Evolutionary conservation across 1,139 yeast genomes (phyloP).

Genomic region (Hyphopichia pseudoburtonii): DNA sequence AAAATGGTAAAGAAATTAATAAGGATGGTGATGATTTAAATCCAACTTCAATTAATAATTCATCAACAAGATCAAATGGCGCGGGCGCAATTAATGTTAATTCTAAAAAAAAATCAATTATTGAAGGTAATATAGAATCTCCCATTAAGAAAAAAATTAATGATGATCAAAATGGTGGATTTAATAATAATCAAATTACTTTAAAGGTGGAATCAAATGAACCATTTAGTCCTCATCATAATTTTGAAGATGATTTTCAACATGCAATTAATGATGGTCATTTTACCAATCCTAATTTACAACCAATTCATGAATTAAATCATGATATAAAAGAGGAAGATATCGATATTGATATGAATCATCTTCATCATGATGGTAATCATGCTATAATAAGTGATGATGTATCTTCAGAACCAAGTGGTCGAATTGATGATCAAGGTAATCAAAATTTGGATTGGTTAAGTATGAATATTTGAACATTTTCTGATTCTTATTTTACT

Average conservation of each 20-base stretch:
- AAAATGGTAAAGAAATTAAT: not conserved
- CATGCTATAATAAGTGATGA: not conserved
- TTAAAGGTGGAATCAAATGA: not conserved
- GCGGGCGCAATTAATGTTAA: not conserved
- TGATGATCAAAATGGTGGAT: not conserved
- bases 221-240: too few relatives aligned
- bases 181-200: not conserved
- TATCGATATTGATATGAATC: conserved; percentile 1
- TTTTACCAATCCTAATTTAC: not conserved
- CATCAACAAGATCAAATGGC: too few relatives aligned
- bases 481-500: not conserved
- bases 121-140: too few relatives aligned
- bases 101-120: not conserved
- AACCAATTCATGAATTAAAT: conserved; percentile 18
- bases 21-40: conserved; percentile 41
- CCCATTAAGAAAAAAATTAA: not conserved
- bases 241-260: too few relatives aligned
- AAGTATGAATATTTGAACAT: conserved; percentile 30
- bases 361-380: not conserved
- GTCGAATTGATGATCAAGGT: not conserved
- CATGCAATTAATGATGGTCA: not conserved
- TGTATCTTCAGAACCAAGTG: not conserved
- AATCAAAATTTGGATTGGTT: conserved; percentile 39
- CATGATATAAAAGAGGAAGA: conserved; percentile 3
- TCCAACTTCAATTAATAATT: conserved; percentile 27